These are phyloP conservation scores for Epichloe typhina DNA, from an alignment of 2,329 filamentous ascomycete genomes.

Conservation along the genomic window DNA sequence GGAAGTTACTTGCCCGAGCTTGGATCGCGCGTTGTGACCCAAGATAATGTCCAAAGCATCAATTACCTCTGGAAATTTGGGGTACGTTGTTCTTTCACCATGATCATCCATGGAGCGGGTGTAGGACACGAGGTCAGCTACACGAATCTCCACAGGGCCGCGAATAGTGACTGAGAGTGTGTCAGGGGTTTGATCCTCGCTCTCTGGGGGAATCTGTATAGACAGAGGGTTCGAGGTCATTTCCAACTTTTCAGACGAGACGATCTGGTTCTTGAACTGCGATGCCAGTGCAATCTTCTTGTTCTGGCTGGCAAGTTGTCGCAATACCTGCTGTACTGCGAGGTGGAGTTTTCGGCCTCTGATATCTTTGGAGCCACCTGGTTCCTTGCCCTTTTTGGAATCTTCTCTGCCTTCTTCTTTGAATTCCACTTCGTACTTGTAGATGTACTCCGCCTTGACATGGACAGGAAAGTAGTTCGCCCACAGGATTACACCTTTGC, in stretches of 20 bases:
- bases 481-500: slow-evolving; percentile 32
- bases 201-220: slow-evolving; percentile 22
- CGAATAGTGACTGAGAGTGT: slow-evolving; percentile 29
- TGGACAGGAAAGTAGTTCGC: slow-evolving; percentile 40
- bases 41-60: slow-evolving; percentile 41
- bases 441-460: slow-evolving; percentile 23
- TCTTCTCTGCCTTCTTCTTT: slow-evolving; percentile 28
- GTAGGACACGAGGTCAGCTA: slow-evolving; percentile 31
- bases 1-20: slow-evolving; percentile 20
- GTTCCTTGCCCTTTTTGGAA: slow-evolving; percentile 10
- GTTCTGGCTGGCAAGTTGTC: slow-evolving; percentile 19
- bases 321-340: slow-evolving; percentile 27
- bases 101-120: slow-evolving; percentile 28
- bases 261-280: slow-evolving; percentile 37
- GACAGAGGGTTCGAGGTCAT: slow-evolving; percentile 21
- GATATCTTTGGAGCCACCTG: slow-evolving; percentile 15
- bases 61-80: slow-evolving; percentile 33
- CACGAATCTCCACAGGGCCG: slow-evolving; percentile 22
- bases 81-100: slow-evolving; percentile 25
- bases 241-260: slow-evolving; percentile 24
- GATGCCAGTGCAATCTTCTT: slow-evolving; percentile 25
- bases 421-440: slow-evolving; percentile 33
- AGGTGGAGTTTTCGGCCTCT: slow-evolving; percentile 30
- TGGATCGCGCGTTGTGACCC: slow-evolving; percentile 28
- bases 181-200: slow-evolving; percentile 18